Evolutionary conservation across 139 green algal species (phyloP), one percentile per base, ranked within the genome.

Genomic region (Dunaliella sp.): DNA sequence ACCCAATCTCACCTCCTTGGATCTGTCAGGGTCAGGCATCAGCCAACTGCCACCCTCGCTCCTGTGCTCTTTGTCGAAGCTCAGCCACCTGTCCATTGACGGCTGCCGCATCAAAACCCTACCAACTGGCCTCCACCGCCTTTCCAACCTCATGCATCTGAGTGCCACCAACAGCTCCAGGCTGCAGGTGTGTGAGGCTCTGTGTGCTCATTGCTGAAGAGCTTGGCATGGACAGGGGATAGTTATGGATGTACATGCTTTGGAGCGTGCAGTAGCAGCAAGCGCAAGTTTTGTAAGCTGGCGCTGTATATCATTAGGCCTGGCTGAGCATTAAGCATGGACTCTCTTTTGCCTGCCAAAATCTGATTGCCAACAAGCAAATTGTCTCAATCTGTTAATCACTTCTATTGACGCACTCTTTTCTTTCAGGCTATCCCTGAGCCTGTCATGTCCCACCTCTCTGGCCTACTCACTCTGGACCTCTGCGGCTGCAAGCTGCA

Each of bases 1-100:
- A 31, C n/a, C 28, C 28, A 38, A 33, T 12, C 33, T 81, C 76
- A 12, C 30, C 33, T 28, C 76, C 30, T 12, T 81, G 2, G n/a
- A 33, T 31, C 78, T 88, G 58, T 81, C 48, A 25, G 31, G 30
- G 24, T 36, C 3, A 34, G 80, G 75, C 38, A 80, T 38, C 22
- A 81, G 38, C 16, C 48, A 33, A 2, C 33, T 87, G 58, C 77
- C 84, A 34, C 48, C 73, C 24, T 30, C 48, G 1, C 77, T 87
- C 58, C 59, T 81, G 1, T 38, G 36, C 7, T 28, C 16, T 1
- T 58, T 84, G 25, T 37, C 36, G 36, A 35, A 58, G 3, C 22
- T 82, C 7, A 59, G 78, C 25, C 25, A 30, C 16, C 58, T 82
- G 0, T 38, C 58, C 0, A 77, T 82, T 36, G 76, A 81, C n/a